phyloP scores from a whole-genome alignment of 768 basidiomycete species.

The Mycena rebaudengoi region DNA sequence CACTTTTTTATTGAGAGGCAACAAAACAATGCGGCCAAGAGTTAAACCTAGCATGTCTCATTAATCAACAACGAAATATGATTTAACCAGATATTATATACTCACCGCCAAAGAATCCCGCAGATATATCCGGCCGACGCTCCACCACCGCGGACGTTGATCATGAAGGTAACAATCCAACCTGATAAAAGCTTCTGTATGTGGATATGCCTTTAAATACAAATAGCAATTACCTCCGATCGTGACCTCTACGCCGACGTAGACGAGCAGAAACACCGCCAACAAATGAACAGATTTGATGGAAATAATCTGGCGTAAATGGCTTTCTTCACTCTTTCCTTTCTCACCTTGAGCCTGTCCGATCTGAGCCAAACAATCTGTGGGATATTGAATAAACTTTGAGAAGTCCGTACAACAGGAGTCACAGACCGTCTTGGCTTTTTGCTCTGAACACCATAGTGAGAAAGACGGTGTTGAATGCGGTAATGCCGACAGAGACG shows the following conservation, averaged over 20 bases:
- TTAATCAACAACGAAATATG: too few species aligned
- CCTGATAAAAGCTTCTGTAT: too few species aligned
- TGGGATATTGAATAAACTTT: background rate
- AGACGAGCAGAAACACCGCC: constrained; percentile 50
- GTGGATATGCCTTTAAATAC: too few species aligned
- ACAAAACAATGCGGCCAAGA: constrained; percentile 44
- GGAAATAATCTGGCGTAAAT: constrained; percentile 45
- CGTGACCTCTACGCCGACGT: constrained; percentile 55
- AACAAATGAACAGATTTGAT: constrained; percentile 49
- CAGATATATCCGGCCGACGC: constrained; percentile 53
- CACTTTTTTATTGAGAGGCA: constrained; percentile 49
- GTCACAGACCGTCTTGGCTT: constrained; percentile 55
- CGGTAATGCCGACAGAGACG: constrained; percentile 58
- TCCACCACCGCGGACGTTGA: constrained; percentile 49
- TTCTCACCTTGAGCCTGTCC: constrained; percentile 45
- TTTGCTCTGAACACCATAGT: constrained; percentile 58
- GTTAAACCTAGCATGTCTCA: too few species aligned
- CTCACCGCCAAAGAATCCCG: constrained; percentile 52
- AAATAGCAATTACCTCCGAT: constrained; percentile 13
- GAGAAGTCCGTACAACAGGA: background rate
- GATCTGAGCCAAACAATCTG: constrained; percentile 53
- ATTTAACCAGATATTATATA: background rate
- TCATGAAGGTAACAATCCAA: constrained; percentile 57
- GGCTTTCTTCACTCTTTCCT: constrained; percentile 33
- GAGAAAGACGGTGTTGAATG: constrained; percentile 52